Evolutionary conservation across 768 basidiomycete genomes (phyloP).

Genomic region (Termitomyces sp.): DNA sequence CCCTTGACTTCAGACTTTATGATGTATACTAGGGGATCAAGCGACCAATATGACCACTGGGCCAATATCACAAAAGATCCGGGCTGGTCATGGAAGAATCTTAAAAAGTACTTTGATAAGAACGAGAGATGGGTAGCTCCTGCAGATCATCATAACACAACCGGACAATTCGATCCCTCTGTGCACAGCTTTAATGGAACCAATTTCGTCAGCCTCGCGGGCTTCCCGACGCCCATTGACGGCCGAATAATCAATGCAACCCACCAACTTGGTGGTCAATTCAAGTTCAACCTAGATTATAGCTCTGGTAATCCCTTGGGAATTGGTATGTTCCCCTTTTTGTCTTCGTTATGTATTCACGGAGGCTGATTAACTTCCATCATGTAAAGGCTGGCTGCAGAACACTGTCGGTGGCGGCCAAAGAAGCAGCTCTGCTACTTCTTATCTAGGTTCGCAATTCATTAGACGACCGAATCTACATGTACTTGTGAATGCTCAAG

Average conservation of each 20-base stretch:
- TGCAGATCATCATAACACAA: conserved; percentile 28
- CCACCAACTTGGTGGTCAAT: conserved; percentile 18
- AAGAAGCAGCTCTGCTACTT: conserved; percentile 28
- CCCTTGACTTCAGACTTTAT: conserved; percentile 15
- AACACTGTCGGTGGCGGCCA: conserved; percentile 20
- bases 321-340: conserved; percentile 20
- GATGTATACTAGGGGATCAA: conserved; percentile 22
- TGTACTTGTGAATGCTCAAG: conserved; percentile 24
- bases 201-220: conserved; percentile 23
- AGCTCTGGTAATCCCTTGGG: conserved; percentile 28
- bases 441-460: conserved; percentile 27
- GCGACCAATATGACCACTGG: conserved; percentile 28
- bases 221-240: conserved; percentile 21
- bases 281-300: conserved; percentile 28
- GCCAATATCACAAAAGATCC: conserved; percentile 25
- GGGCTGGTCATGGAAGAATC: conserved; percentile 31
- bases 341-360: background rate
- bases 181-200: conserved; percentile 11
- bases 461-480: conserved; percentile 26
- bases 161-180: conserved; percentile 28
- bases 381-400: conserved; percentile 11
- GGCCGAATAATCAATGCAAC: conserved; percentile 14
- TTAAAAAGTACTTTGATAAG: conserved; percentile 23
- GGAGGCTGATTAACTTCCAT: background rate
- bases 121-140: conserved; percentile 27